Conservation (phyloP, 371 early-diverging fungal genomes). For the Lichtheimia ramosa region DNA sequence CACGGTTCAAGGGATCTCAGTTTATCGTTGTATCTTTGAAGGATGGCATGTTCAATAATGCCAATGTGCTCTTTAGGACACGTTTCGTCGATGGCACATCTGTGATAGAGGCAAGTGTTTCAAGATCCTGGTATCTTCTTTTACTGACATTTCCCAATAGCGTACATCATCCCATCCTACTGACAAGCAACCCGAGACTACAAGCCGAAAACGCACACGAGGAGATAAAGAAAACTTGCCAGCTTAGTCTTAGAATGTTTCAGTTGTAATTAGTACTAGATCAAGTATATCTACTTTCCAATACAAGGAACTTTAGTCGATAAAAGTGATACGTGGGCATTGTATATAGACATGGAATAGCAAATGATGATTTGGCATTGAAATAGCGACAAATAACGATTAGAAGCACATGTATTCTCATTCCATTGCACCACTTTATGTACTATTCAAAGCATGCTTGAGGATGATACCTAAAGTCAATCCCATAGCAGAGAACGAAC, state of each 20-base stretch:
- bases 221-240: constrained; percentile 18
- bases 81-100: constrained; percentile 97
- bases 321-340: too few species aligned
- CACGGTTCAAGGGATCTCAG: constrained; percentile 97
- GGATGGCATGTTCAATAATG: constrained; percentile 99
- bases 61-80: constrained; percentile 96
- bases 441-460: too few species aligned
- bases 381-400: constrained; percentile 7
- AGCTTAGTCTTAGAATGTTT: background rate
- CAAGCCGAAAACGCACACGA: constrained; percentile 12
- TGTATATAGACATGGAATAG: too few species aligned
- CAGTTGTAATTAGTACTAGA: too few species aligned
- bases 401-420: background rate
- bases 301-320: too few species aligned
- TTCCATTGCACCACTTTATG: too few species aligned
- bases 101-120: constrained; percentile 72
- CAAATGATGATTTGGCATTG: too few species aligned
- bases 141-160: background rate
- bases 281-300: too few species aligned
- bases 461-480: too few species aligned
- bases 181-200: constrained; percentile 6
- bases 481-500: background rate
- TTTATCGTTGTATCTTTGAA: constrained; percentile 99
- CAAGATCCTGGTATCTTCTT: background rate
- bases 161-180: constrained; percentile 9